Evolutionary conservation across 257 asterid genomes (phyloP).

Genomic region (Nyctanthes arbortristis): DNA sequence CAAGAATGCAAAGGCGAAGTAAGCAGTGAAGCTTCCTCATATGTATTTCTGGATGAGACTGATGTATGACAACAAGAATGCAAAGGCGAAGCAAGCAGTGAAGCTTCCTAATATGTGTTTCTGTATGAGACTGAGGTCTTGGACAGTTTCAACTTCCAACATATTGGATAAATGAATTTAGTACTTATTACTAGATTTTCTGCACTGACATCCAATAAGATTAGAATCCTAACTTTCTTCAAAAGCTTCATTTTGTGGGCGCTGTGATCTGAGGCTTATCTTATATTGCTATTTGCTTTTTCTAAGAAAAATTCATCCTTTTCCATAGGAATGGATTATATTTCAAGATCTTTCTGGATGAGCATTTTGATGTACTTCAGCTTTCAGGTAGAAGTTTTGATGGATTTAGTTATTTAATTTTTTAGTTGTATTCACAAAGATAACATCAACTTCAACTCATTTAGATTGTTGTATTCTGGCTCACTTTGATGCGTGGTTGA

Average conservation of each 20-base stretch:
- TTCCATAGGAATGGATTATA: no score
- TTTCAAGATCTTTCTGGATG: background rate
- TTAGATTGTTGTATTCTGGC: no score
- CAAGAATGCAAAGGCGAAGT: no score
- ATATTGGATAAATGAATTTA: no score
- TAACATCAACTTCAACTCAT: no score
- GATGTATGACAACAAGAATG: no score
- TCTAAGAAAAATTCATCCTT: no score
- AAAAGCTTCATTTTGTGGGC: no score
- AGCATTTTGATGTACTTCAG: background rate
- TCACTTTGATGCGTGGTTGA: background rate
- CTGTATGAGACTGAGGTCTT: background rate
- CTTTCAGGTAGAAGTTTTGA: background rate
- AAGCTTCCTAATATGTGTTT: background rate
- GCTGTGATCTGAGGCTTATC: no score
- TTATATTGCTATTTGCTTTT: no score
- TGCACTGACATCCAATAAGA: background rate
- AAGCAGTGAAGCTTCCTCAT: background rate
- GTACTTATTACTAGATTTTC: background rate
- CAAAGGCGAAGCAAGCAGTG: no score
- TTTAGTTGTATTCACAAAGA: background rate
- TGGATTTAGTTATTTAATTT: background rate
- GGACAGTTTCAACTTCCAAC: background rate
- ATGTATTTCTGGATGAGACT: no score
- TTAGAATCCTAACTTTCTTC: background rate